Percentiles rank a stretch among this genome's conserved stretches.
Conservation (phyloP, 2,329 filamentous ascomycete genomes). For the Fusarium torulosum region DNA sequence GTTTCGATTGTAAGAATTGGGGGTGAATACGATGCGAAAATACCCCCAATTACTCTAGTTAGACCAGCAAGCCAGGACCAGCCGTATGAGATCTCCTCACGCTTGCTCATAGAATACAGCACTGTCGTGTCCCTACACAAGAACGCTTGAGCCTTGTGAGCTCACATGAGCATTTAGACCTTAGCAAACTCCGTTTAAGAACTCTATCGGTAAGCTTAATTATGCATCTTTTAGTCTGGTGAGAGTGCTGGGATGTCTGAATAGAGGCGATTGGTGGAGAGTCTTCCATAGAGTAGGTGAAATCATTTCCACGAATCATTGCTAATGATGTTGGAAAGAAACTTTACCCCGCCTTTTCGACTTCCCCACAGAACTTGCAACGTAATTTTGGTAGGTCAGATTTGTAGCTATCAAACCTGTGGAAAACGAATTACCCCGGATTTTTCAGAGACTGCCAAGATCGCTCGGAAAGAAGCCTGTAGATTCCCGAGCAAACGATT, state of each 20-base stretch:
- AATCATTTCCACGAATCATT: slow-evolving; percentile 4
- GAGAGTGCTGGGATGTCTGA: not conserved
- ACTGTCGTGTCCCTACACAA: no score
- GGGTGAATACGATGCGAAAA: no score
- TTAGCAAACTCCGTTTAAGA: not conserved
- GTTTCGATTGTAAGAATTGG: no score
- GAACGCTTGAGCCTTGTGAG: no score
- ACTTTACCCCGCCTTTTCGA: slow-evolving; percentile 12
- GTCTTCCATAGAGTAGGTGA: fast-evolving
- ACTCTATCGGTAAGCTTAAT: slow-evolving; percentile 8
- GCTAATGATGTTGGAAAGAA: fast-evolving
- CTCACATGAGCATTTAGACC: not conserved
- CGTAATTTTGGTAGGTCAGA: not conserved
- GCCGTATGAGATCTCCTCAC: no score
- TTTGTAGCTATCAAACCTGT: no score
- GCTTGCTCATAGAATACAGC: no score
- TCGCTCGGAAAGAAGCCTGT: not conserved
- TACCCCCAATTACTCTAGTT: no score
- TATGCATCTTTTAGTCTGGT: not conserved
- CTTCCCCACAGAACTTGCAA: slow-evolving; percentile 13
- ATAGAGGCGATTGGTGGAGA: not conserved
- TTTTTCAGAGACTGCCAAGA: slow-evolving; percentile 11
- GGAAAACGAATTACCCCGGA: slow-evolving; percentile 6
- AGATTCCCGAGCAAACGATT: slow-evolving; percentile 1
- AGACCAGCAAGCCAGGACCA: no score